Base-by-base conservation (phyloP, 768 basidiomycete genomes). In the Trametes elegans region DNA sequence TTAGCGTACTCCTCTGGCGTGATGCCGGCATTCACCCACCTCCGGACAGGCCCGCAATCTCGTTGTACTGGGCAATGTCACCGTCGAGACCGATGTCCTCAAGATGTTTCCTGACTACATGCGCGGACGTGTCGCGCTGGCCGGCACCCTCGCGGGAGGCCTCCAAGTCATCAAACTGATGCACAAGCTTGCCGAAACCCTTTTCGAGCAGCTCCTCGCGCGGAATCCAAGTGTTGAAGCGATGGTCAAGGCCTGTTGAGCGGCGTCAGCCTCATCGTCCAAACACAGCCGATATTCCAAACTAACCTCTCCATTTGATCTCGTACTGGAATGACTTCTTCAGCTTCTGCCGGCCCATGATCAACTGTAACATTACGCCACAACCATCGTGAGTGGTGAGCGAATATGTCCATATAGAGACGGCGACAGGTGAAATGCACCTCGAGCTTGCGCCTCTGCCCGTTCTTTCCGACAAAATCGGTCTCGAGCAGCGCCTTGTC, bases 61-160 rank as follows among this genome's bases (percentile, higher is more conserved):
- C 95, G 66, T 97, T 96, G 74, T 98, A 98, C 72, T 97, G 93
- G 10, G 95, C 95, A 57, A 98, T 98, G 74, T 98, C 93, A 38
- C 95, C 95, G 73, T 98, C 93, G 34, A 98, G 79, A 31, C 95
- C 96, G 61, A 98, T 92, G 62, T 94, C 94, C 71, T 97, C 93
- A 41, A 98, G 74, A 63, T 95, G 92, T 72, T 94, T 92, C 61
- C 95, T 82, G 42, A 98, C 90, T 42, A 90, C 74, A 63, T 85
- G 79, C 14, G 83, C 82, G 31, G 85, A 74, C 5, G 93, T 96
- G 62, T 98, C 95, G 38, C 93, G 85, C 27, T 87, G 76, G 45
- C 95, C 96, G 53, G 96, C 93, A 57, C 95, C 95, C 72, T 98
- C 95, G 62, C 96, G 77, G 3, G 94, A 97, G 1, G 95, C 87